Evolutionary conservation across 106 monocot genomes (phyloP).

Genomic region (Triglochin maritima): DNA sequence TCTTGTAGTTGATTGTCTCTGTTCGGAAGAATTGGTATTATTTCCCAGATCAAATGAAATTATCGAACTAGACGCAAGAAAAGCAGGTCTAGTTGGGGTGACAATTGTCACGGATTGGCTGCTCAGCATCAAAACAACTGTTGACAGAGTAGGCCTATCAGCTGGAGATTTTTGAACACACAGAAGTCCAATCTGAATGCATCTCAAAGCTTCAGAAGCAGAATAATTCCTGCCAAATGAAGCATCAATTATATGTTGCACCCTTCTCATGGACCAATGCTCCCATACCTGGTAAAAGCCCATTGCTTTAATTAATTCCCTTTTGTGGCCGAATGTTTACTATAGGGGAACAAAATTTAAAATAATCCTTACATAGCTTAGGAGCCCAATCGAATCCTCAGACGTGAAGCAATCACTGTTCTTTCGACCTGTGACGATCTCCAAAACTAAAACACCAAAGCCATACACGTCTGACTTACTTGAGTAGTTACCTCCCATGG

Average conservation of each 20-base stretch:
- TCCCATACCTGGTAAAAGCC: not conserved
- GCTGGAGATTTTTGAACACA: slow-evolving; percentile 1
- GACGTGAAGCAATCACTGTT: not conserved
- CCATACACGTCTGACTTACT: slow-evolving; percentile 25
- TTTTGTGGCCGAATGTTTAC: not conserved
- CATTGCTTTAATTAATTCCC: not conserved
- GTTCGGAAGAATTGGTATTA: not conserved
- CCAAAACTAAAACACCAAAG: slow-evolving; percentile 26
- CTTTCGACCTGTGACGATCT: slow-evolving; percentile 23
- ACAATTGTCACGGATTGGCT: not conserved
- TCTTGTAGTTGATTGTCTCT: not conserved
- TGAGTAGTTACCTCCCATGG: slow-evolving; percentile 14
- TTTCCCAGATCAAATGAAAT: not conserved
- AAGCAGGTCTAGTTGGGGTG: not conserved
- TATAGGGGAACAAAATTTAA: not conserved
- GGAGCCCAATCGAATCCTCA: not conserved
- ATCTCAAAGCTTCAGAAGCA: not conserved
- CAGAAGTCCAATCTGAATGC: slow-evolving; percentile 3
- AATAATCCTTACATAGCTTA: slow-evolving; percentile 7
- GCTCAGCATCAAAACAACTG: not conserved
- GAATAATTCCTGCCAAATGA: not conserved
- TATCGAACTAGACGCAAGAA: not conserved
- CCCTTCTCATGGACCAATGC: not conserved
- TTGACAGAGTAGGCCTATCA: not conserved
- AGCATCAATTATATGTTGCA: not conserved